A percentile compares a stretch with the other conserved stretches of the same genome.
These are phyloP conservation scores for Sphaerulina musiva DNA, from an alignment of 2,329 filamentous ascomycete genomes.

Conservation along the genomic window DNA sequence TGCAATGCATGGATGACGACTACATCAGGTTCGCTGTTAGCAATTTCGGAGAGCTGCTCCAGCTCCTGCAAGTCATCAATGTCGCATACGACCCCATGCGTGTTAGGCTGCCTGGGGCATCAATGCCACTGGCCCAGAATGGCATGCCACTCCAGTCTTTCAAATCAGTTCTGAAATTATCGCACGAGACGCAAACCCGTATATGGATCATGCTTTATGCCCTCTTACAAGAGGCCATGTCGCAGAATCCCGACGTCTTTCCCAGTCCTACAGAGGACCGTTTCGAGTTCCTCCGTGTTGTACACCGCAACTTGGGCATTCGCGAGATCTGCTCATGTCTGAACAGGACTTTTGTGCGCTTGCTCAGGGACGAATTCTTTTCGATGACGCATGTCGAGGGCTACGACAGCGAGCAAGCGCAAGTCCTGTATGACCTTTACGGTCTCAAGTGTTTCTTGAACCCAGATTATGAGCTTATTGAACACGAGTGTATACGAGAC, in stretches of 20 bases:
- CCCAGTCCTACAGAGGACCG: constrained; percentile 62
- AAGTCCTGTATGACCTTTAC: constrained; percentile 77
- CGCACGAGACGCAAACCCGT: constrained; percentile 81
- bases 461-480: constrained; percentile 39
- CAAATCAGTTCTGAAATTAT: constrained; percentile 34
- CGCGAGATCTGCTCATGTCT: constrained; percentile 79
- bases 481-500: constrained; percentile 70
- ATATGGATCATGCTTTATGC: constrained; percentile 84
- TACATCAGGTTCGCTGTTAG: constrained; percentile 68
- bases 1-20: constrained; percentile 76
- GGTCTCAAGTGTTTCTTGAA: constrained; percentile 58
- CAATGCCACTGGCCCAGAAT: constrained; percentile 53
- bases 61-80: constrained; percentile 70
- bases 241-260: constrained; percentile 60
- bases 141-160: constrained; percentile 31
- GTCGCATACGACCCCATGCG: constrained; percentile 82
- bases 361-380: constrained; percentile 80
- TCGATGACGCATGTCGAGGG: constrained; percentile 69
- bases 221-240: constrained; percentile 67
- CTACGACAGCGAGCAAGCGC: constrained; percentile 79
- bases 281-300: constrained; percentile 69
- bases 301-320: constrained; percentile 78
- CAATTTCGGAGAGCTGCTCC: constrained; percentile 63
- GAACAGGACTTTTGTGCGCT: constrained; percentile 79
- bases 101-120: constrained; percentile 56